Evolutionary conservation across 2,329 filamentous ascomycete species (phyloP).

Genomic region (Cladosporium sphaerospermum): DNA sequence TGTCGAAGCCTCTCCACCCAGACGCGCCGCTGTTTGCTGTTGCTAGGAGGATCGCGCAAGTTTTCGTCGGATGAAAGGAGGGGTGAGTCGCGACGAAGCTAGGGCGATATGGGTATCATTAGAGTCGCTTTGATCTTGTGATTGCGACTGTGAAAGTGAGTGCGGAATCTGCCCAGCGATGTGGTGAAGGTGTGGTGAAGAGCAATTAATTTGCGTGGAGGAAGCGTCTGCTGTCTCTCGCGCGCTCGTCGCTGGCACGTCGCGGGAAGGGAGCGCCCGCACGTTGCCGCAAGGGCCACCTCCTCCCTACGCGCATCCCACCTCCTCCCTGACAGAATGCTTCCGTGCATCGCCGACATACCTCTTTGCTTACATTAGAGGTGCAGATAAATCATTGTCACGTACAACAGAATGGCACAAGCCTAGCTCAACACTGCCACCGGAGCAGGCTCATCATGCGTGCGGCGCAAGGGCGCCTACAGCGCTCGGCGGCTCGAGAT

Average conservation of each 20-base stretch:
- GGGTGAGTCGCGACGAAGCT: not conserved
- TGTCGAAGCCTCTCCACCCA: not conserved
- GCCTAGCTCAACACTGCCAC: not conserved
- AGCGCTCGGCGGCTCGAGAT: not conserved
- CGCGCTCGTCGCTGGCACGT: too few species aligned
- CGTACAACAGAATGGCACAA: too few species aligned
- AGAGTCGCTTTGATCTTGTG: constrained; percentile 17
- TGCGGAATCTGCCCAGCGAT: not conserved
- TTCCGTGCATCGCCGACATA: too few species aligned
- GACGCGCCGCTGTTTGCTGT: constrained; percentile 2
- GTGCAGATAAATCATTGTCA: too few species aligned
- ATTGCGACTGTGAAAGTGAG: not conserved
- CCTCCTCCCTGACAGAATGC: too few species aligned
- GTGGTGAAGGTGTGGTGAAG: not conserved
- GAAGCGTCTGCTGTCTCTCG: too few species aligned
- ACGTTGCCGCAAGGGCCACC: too few species aligned
- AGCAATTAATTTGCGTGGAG: too few species aligned
- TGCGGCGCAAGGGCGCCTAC: constrained; percentile 8
- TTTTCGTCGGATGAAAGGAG: not conserved
- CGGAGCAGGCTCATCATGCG: not conserved
- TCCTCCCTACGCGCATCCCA: too few species aligned
- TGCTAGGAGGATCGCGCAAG: not conserved
- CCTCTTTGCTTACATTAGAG: too few species aligned
- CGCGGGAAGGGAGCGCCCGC: too few species aligned
- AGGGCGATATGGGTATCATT: constrained; percentile 19